phyloP scores from a whole-genome alignment of 352 stramenopile species.

The Globisporangium abappressorium region DNA sequence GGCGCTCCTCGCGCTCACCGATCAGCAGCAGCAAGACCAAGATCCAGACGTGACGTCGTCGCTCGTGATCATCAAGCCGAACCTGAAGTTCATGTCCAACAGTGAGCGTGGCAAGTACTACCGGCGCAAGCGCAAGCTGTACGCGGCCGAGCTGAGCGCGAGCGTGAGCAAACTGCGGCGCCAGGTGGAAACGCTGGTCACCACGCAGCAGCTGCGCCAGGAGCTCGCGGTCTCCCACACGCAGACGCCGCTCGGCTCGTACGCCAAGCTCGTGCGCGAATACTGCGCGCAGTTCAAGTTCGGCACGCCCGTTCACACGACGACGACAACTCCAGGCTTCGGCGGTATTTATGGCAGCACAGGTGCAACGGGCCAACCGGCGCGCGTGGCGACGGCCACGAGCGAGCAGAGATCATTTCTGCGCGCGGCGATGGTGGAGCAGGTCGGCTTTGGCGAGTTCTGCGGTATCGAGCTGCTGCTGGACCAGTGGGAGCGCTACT shows the following conservation, averaged over 20 bases:
- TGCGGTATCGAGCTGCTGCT: slow-evolving; percentile 35
- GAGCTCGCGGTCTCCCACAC: slow-evolving; percentile 25
- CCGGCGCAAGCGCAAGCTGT: slow-evolving; percentile 46
- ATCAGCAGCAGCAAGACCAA: not conserved
- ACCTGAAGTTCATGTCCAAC: slow-evolving; percentile 54
- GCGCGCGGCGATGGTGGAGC: slow-evolving; percentile 30
- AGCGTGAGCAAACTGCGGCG: slow-evolving; percentile 41
- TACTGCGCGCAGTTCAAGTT: slow-evolving; percentile 52
- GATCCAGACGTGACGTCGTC: not conserved
- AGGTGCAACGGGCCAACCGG: slow-evolving; percentile 19
- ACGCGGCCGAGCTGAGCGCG: slow-evolving; percentile 31
- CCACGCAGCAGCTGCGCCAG: slow-evolving; percentile 29
- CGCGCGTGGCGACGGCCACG: slow-evolving; percentile 21
- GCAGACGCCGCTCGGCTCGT: slow-evolving; percentile 20
- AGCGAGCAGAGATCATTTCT: slow-evolving; percentile 35
- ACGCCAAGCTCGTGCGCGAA: slow-evolving; percentile 38
- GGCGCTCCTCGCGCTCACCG: not conserved
- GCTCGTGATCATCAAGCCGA: slow-evolving; percentile 20
- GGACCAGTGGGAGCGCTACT: slow-evolving; percentile 58
- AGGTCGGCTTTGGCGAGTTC: slow-evolving; percentile 46
- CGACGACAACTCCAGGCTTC: not conserved
- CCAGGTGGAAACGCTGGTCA: slow-evolving; percentile 38
- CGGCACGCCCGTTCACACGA: slow-evolving; percentile 32
- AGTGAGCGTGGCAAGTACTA: slow-evolving; percentile 71
- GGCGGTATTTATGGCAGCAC: too few species aligned